Evolutionary conservation across 768 basidiomycete genomes (phyloP).

Genomic region (Cubamyces sp.): DNA sequence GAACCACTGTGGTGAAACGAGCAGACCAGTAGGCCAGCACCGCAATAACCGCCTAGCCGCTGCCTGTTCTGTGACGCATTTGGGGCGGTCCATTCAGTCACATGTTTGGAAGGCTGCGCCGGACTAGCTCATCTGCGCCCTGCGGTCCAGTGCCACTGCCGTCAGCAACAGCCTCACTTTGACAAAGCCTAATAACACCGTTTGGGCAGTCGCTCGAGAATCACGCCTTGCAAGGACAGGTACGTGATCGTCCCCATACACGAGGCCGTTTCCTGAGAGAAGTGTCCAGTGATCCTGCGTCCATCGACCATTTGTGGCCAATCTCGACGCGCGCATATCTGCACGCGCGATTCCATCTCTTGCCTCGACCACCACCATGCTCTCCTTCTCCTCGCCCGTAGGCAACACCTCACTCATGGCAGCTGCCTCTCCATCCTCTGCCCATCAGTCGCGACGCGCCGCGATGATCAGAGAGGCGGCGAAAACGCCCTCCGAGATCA

Average conservation of each 20-base stretch:
- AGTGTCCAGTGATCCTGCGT: background rate
- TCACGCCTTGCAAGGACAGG: background rate
- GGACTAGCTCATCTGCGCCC: conserved; percentile 1
- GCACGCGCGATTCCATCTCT: conserved; percentile 6
- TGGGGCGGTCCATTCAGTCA: conserved; percentile 1
- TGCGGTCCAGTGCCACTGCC: too few relatives aligned
- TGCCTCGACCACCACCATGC: conserved; percentile 19
- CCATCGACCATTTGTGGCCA: conserved; percentile 13
- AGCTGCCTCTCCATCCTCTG: background rate
- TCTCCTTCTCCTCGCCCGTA: conserved; percentile 22
- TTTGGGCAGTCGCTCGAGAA: background rate
- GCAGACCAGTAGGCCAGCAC: background rate
- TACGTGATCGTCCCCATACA: conserved; percentile 15
- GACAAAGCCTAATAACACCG: conserved; percentile 2
- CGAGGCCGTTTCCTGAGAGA: background rate
- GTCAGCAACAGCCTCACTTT: conserved; percentile 8
- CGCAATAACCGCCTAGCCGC: too few relatives aligned
- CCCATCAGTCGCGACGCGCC: conserved; percentile 1
- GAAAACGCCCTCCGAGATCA: conserved; percentile 37
- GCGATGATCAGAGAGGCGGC: conserved; percentile 15
- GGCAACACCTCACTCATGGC: conserved; percentile 11
- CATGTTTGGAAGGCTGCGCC: conserved; percentile 3
- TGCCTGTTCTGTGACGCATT: background rate
- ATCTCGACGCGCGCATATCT: background rate
- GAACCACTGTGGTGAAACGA: background rate